A percentile compares a stretch with the other conserved stretches of the same genome.
phyloP scores from a whole-genome alignment of 192 early-diverging fungal species.

The Chytriomyces sp. region DNA sequence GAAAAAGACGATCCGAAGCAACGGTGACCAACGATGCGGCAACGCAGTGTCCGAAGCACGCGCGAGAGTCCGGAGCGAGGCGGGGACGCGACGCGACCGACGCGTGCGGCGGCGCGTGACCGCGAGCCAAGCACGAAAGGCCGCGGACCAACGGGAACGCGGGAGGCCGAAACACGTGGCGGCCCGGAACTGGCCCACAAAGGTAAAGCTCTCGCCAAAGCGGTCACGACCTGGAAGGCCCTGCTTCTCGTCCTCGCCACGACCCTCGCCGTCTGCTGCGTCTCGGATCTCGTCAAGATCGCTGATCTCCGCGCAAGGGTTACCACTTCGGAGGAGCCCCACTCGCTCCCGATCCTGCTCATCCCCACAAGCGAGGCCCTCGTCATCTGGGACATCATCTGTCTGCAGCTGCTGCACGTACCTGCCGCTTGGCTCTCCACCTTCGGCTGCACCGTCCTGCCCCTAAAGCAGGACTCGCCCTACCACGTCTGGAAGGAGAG shows the following conservation, averaged over 20 bases:
- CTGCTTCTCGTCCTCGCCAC: neutral
- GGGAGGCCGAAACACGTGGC: no score
- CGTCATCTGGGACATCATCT: constrained; percentile 24
- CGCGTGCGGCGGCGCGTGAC: no score
- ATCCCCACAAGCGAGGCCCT: constrained; percentile 4
- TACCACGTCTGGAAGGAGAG: neutral
- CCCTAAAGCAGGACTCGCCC: neutral
- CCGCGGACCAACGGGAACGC: no score
- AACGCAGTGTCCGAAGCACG: no score
- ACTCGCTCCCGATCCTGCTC: constrained; percentile 6
- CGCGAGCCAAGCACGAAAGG: no score
- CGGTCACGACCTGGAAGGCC: no score
- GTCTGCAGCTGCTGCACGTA: constrained; percentile 17
- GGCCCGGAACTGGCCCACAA: no score
- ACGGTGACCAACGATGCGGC: no score
- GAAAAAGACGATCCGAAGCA: no score
- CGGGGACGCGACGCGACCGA: no score
- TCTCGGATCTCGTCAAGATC: constrained; percentile 14
- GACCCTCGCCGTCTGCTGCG: neutral
- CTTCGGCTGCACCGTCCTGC: constrained; percentile 20
- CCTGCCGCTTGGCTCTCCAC: neutral
- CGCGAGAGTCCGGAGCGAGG: no score
- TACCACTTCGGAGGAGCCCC: neutral
- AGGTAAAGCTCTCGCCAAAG: no score
- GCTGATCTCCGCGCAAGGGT: neutral